Evolutionary conservation across 2,329 filamentous ascomycete species (phyloP).

Genomic region (Phoma sp.): DNA sequence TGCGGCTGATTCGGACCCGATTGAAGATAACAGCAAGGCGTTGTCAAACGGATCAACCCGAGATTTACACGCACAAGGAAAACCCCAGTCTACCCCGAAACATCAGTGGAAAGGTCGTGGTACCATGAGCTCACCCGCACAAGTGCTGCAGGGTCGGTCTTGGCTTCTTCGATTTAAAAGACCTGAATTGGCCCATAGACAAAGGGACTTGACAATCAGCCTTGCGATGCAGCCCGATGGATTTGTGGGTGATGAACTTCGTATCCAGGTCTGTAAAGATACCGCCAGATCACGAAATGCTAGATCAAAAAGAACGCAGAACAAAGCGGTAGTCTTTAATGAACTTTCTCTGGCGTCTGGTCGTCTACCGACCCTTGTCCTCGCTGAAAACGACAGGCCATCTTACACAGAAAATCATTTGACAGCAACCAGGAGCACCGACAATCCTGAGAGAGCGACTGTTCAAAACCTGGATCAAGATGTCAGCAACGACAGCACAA

Average conservation of each 20-base stretch:
- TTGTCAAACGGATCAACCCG: neutral
- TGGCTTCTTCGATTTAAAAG: neutral
- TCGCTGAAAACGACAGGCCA: neutral
- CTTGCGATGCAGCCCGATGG: constrained; percentile 16
- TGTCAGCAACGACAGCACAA: neutral
- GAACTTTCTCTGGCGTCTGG: constrained; percentile 16
- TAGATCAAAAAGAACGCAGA: neutral
- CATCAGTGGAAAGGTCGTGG: neutral
- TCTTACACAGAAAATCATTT: too few relatives aligned
- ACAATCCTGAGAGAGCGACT: too few relatives aligned
- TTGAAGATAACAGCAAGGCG: constrained; percentile 31
- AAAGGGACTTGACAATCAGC: neutral
- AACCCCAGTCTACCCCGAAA: neutral
- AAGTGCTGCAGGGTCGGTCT: neutral
- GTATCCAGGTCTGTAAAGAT: neutral
- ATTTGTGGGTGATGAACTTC: constrained; percentile 19
- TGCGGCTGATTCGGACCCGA: constrained; percentile 29
- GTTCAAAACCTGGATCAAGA: too few relatives aligned
- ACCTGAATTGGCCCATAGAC: neutral
- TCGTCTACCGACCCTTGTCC: constrained; percentile 8
- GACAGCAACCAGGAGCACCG: too few relatives aligned
- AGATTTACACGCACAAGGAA: neutral
- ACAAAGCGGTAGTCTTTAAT: neutral
- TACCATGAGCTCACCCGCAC: neutral
- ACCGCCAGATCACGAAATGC: neutral